Conservation (phyloP, 371 early-diverging fungal species). For the Sanchytrium tribonematis region DNA sequence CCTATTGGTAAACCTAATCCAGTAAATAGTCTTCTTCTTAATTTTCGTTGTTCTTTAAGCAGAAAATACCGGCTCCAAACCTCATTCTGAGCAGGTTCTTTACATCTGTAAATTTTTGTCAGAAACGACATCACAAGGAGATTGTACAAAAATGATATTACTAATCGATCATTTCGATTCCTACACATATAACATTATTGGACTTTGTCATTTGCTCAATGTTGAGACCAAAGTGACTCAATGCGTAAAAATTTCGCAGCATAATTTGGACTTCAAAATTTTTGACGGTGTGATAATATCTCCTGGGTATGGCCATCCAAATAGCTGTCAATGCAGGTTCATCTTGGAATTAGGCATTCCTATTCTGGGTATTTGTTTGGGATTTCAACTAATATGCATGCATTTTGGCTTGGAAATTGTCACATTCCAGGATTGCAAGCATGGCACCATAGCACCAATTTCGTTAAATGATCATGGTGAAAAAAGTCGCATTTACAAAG, state of each 20-base stretch:
- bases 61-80: no score
- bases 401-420: constrained; percentile 43
- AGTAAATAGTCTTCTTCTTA: no score
- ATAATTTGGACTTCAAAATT: constrained; percentile 6
- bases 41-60: no score
- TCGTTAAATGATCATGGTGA: constrained; percentile 33
- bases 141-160: no score
- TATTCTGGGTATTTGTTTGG: constrained; percentile 87
- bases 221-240: constrained; percentile 1
- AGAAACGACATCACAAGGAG: no score
- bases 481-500: constrained; percentile 27
- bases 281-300: constrained; percentile 70
- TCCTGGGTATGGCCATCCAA: constrained; percentile 53
- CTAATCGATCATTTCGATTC: constrained; percentile 90
- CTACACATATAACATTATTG: constrained; percentile 71
- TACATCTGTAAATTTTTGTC: no score
- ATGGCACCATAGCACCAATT: constrained; percentile 1
- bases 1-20: no score
- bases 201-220: constrained; percentile 19
- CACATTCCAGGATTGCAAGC: not conserved
- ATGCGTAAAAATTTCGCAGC: not conserved
- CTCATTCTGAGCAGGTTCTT: no score
- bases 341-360: constrained; percentile 66
- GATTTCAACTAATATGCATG: constrained; percentile 72
- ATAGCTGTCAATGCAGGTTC: constrained; percentile 1